Evolutionary conservation across 805 yeast species (phyloP), one percentile per base, ranked within the genome.

Genomic region (Monosporozyma servazzii): DNA sequence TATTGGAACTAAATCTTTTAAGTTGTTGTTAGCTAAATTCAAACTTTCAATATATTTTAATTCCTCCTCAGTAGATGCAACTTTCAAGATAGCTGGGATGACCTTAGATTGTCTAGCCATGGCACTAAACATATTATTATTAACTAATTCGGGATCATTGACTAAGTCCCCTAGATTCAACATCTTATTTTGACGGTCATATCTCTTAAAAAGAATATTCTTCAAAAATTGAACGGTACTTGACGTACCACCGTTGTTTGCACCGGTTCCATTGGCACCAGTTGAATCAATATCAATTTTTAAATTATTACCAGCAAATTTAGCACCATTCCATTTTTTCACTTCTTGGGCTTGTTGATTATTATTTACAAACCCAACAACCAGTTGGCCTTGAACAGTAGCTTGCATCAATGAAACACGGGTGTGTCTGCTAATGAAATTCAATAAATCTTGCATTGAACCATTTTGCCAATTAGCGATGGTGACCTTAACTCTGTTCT

Each of bases 51-150:
- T 84, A 6, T 10, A n/a, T n/a, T 25, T 37, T 18, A 64, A 63
- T 33, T 63, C 60, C 1, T 66, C 64, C 27, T 78, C 80, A 49
- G 78, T 78, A 3, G 72, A 68, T 1, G 96, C 96, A 6, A 91
- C 69, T 63, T 84, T 87, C 86, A 91, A 80, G 57, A 93, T 69
- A 0, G 98, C 98, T 11, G 88, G 85, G 66, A 91, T 88, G 77
- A 90, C 83, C 67, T 91, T 93, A 13, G 90, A 76, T 37, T 84
- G 77, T 1, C 87, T 80, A 10, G 80, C 68, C 18, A 77, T 70
- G 3, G 82, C 70, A 15, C 79, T 76, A 56, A 89, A 81, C 50
- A 88, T 72, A 0, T 95, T 95, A 54, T 75, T 75, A 18, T 75
- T 69, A 13, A 67, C 70, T 40, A 91, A 71, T 11, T 69, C 72